Evolutionary conservation across 371 early-diverging fungal genomes (phyloP).

Genomic region (Lichtheimia corymbifera): DNA sequence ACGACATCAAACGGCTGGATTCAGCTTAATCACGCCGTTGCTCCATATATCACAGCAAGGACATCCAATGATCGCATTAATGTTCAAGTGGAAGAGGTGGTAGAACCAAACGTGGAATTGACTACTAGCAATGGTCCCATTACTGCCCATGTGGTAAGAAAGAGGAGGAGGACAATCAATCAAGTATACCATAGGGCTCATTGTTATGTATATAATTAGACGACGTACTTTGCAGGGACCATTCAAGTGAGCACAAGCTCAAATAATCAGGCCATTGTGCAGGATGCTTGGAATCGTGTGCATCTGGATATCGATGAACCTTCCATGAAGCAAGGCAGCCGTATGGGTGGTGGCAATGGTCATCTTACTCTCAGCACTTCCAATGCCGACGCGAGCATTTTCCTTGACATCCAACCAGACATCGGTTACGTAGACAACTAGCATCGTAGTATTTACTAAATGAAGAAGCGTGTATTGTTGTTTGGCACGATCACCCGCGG

Average conservation of each 20-base stretch:
- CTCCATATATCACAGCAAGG: background rate
- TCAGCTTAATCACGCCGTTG: background rate
- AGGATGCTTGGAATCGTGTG: slow-evolving; percentile 7
- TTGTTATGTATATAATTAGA: background rate
- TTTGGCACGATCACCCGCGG: no score
- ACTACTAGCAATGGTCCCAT: slow-evolving; percentile 16
- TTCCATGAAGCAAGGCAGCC: slow-evolving; percentile 11
- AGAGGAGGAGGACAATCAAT: background rate
- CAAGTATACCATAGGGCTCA: no score
- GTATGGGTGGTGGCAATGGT: slow-evolving; percentile 13
- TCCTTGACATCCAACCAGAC: slow-evolving; percentile 13
- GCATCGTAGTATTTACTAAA: no score
- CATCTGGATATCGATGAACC: slow-evolving; percentile 6
- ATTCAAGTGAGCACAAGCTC: slow-evolving; percentile 10
- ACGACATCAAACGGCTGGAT: slow-evolving; percentile 13
- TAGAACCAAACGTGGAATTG: slow-evolving; percentile 4
- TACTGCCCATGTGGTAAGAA: slow-evolving; percentile 17
- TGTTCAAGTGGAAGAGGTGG: slow-evolving; percentile 7
- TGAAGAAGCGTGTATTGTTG: no score
- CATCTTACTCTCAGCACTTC: slow-evolving; percentile 7
- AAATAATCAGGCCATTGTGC: slow-evolving; percentile 5
- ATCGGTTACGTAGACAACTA: no score
- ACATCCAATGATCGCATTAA: slow-evolving; percentile 23
- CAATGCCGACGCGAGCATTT: slow-evolving; percentile 12
- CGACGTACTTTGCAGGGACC: slow-evolving; percentile 11